These are phyloP conservation scores for Zychaea mexicana DNA, from an alignment of 371 early-diverging fungal species.

Conservation along the genomic window DNA sequence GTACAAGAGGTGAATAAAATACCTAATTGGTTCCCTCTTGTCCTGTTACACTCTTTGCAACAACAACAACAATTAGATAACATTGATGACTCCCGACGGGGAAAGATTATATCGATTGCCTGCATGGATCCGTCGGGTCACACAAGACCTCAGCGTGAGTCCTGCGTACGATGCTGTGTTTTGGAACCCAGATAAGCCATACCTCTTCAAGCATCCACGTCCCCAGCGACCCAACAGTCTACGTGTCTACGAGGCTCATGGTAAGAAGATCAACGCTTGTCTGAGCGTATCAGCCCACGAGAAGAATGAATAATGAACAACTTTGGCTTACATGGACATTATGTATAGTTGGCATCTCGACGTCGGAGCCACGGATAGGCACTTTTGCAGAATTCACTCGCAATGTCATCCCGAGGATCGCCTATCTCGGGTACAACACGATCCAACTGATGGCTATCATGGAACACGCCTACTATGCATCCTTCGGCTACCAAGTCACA, in stretches of 20 bases:
- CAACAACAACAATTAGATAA: constrained; percentile 54
- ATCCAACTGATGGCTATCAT: constrained; percentile 98
- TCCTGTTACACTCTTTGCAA: too few relatives aligned
- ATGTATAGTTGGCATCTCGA: constrained; percentile 86
- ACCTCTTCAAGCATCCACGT: constrained; percentile 71
- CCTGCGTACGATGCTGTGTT: constrained; percentile 89
- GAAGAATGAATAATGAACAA: too few relatives aligned
- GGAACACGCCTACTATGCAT: constrained; percentile 99
- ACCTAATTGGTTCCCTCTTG: too few relatives aligned
- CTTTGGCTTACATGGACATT: neutral
- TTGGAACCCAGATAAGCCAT: constrained; percentile 86
- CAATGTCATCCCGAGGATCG: constrained; percentile 88
- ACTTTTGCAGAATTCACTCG: constrained; percentile 88
- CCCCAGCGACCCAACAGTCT: constrained; percentile 69
- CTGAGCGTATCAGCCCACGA: too few relatives aligned
- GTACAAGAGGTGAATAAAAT: neutral
- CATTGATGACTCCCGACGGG: constrained; percentile 70
- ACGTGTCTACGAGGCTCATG: constrained; percentile 93
- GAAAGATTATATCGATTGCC: constrained; percentile 89
- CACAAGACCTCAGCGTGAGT: constrained; percentile 82
- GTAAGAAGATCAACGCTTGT: constrained; percentile 35
- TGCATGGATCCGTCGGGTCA: constrained; percentile 85
- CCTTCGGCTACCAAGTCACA: constrained; percentile 97
- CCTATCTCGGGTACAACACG: constrained; percentile 88
- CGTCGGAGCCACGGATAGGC: constrained; percentile 80